Evolutionary conservation across 306 rosid species (phyloP).

Genomic region (Comarum palustre): DNA sequence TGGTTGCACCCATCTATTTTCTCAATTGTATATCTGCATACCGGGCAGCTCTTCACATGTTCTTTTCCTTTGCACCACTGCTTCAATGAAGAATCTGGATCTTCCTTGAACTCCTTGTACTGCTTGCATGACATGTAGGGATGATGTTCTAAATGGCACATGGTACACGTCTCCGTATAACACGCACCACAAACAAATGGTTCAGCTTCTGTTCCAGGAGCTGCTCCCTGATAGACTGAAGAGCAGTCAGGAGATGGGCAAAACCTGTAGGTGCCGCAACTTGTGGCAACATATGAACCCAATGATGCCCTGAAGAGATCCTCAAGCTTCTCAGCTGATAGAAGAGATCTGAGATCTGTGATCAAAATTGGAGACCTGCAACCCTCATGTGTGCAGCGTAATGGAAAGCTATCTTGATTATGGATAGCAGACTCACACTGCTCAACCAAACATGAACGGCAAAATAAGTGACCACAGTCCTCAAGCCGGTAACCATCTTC

Average conservation of each 20-base stretch:
- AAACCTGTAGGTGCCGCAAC: conserved; percentile 62
- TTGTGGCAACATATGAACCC: conserved; percentile 62
- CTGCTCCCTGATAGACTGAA: conserved; percentile 64
- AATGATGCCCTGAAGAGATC: conserved; percentile 86
- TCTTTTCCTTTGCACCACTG: conserved; percentile 80
- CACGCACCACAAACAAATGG: conserved; percentile 84
- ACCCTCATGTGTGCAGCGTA: conserved; percentile 51
- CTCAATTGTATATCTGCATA: conserved; percentile 67
- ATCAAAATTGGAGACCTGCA: conserved; percentile 56
- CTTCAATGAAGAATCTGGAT: conserved; percentile 74
- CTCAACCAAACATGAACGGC: conserved; percentile 68
- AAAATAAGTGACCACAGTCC: conserved; percentile 67
- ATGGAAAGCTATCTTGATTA: conserved; percentile 73
- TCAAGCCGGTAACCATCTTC: conserved; percentile 76
- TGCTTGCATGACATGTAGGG: conserved; percentile 70
- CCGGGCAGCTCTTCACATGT: conserved; percentile 68
- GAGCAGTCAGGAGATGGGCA: conserved; percentile 97
- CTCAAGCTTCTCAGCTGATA: conserved; percentile 62
- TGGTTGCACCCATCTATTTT: conserved; percentile 93
- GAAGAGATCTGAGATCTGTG: conserved; percentile 53
- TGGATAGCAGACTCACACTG: conserved; percentile 76
- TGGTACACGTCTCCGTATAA: conserved; percentile 73
- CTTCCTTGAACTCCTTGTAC: conserved; percentile 70
- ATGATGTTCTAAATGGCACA: conserved; percentile 86
- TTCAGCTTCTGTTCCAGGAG: conserved; percentile 40